These are phyloP conservation scores for Rostrohypoxylon terebratum DNA, from an alignment of 495 filamentous ascomycete species.

Conservation along the genomic window DNA sequence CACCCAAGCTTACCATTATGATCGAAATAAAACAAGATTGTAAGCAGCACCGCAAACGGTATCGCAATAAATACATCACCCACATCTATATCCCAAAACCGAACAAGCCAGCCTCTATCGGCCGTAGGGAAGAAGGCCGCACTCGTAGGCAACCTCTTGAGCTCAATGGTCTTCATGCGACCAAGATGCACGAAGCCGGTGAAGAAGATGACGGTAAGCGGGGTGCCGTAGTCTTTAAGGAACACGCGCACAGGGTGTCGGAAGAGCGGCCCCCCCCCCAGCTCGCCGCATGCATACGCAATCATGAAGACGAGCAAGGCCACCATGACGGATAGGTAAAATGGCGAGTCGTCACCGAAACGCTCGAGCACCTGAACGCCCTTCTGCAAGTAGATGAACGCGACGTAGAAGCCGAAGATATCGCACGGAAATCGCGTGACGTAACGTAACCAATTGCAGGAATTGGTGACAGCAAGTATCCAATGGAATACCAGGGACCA, in stretches of 20 bases:
- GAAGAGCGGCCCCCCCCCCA: conserved; percentile 78
- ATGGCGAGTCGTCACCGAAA: conserved; percentile 64
- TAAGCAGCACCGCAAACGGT: conserved; percentile 87
- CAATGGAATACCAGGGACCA: conserved; percentile 87
- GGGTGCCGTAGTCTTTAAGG: conserved; percentile 85
- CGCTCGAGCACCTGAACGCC: conserved; percentile 82
- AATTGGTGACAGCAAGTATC: conserved; percentile 80
- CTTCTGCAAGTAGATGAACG: conserved; percentile 87
- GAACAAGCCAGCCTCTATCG: conserved; percentile 83
- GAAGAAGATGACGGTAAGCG: conserved; percentile 86
- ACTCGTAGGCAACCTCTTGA: conserved; percentile 75
- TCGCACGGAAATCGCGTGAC: conserved; percentile 89
- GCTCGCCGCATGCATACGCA: conserved; percentile 75
- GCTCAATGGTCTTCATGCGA: conserved; percentile 73
- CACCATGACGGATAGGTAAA: conserved; percentile 80
- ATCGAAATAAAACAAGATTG: conserved; percentile 93
- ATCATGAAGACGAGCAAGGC: conserved; percentile 77
- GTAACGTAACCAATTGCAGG: conserved; percentile 82
- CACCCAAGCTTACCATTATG: conserved; percentile 73
- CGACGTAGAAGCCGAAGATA: conserved; percentile 90
- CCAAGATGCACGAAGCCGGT: conserved; percentile 89
- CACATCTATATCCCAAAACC: conserved; percentile 85
- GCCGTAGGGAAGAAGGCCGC: conserved; percentile 85
- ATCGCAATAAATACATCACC: conserved; percentile 86
- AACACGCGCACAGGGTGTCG: conserved; percentile 78